Conservation (phyloP, 495 filamentous ascomycete genomes). For the Penicillium odoratum region DNA sequence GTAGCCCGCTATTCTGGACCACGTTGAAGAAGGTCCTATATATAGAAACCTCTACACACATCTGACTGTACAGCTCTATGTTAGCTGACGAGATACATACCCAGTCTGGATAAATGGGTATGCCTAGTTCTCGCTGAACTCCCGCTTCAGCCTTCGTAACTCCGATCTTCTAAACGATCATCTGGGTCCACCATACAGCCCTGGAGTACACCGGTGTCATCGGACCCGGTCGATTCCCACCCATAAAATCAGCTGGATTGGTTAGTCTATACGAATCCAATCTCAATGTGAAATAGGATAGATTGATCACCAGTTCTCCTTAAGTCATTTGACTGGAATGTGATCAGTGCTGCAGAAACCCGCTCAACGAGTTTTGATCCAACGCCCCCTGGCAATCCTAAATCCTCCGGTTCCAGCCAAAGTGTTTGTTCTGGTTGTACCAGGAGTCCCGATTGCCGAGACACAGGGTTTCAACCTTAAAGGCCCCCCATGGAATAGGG, state of each 20-base stretch:
- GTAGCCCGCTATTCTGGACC: background rate
- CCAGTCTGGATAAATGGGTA: background rate
- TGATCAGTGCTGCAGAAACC: conserved; percentile 8
- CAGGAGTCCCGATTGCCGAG: conserved; percentile 12
- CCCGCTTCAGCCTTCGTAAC: background rate
- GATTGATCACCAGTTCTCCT: conserved; percentile 4
- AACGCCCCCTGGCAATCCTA: conserved; percentile 10
- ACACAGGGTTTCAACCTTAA: conserved; percentile 21
- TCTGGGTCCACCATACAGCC: background rate
- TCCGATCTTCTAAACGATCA: background rate
- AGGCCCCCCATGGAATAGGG: background rate
- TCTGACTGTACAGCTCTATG: background rate
- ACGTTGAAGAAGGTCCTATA: background rate
- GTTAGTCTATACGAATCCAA: background rate
- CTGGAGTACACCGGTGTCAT: background rate
- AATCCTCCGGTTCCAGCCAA: conserved; percentile 30
- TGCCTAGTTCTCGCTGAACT: background rate
- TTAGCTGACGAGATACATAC: background rate
- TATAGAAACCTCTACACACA: background rate
- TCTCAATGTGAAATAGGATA: background rate
- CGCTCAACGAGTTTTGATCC: conserved; percentile 16
- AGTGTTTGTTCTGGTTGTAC: conserved; percentile 8
- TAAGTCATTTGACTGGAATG: conserved; percentile 8
- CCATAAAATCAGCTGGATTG: background rate
- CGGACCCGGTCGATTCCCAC: background rate